These are phyloP conservation scores for Vigna angularis DNA, from an alignment of 306 rosid genomes.

Conservation along the genomic window DNA sequence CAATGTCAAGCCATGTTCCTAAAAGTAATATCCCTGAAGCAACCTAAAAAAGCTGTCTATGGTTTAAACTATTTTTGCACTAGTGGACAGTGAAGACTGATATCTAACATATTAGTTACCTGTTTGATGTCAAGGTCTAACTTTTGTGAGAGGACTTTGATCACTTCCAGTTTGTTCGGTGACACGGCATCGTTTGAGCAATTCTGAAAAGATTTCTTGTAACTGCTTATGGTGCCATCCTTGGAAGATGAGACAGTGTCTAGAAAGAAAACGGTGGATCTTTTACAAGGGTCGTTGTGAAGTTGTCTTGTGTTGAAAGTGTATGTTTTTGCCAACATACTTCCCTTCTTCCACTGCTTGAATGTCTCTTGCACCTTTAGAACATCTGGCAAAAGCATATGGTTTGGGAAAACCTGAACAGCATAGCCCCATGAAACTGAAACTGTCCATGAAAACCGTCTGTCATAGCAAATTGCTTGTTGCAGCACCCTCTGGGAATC, in stretches of 20 bases:
- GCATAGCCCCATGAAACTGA: slow-evolving; percentile 95
- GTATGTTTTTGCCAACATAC: slow-evolving; percentile 53
- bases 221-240: slow-evolving; percentile 55
- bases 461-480: slow-evolving; percentile 84
- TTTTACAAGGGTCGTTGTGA: slow-evolving; percentile 65
- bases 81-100: background rate
- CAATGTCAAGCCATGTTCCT: slow-evolving; percentile 14
- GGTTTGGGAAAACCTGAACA: slow-evolving; percentile 66
- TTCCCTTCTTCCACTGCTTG: slow-evolving; percentile 65
- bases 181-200: slow-evolving; percentile 61
- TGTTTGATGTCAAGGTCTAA: slow-evolving; percentile 63
- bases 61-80: too few species aligned
- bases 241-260: slow-evolving; percentile 50
- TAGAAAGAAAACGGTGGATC: slow-evolving; percentile 71
- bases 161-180: slow-evolving; percentile 60
- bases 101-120: slow-evolving; percentile 48
- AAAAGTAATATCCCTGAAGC: background rate
- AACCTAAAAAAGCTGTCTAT: background rate
- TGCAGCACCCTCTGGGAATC: slow-evolving; percentile 84
- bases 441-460: slow-evolving; percentile 82
- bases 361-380: slow-evolving; percentile 71
- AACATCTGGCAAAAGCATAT: slow-evolving; percentile 60
- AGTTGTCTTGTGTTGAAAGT: slow-evolving; percentile 57
- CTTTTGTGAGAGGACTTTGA: slow-evolving; percentile 69
- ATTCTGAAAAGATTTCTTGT: slow-evolving; percentile 58